phyloP scores from a whole-genome alignment of 2,329 filamentous ascomycete genomes.

The Aspergillus spinulosporus region DNA sequence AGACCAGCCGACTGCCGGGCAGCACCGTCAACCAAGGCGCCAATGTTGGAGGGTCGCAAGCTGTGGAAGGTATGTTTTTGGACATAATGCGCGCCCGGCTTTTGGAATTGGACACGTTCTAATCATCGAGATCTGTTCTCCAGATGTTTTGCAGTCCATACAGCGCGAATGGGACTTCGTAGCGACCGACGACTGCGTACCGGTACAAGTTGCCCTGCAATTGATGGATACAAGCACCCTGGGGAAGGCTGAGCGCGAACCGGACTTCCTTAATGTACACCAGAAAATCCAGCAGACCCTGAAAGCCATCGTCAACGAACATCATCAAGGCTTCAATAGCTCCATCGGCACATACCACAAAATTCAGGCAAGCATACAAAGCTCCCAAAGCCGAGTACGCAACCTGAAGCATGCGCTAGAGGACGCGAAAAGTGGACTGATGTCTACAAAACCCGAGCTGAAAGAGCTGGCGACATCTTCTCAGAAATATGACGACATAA shows the following conservation, averaged over 20 bases:
- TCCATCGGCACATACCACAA: conserved; percentile 99
- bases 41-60: conserved; percentile 29
- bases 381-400: conserved; percentile 82
- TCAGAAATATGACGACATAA: conserved; percentile 84
- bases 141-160: conserved; percentile 75
- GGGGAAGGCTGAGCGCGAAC: conserved; percentile 84
- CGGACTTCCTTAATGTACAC: conserved; percentile 79
- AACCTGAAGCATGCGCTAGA: conserved; percentile 79
- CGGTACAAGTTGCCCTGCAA: conserved; percentile 91
- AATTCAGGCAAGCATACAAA: conserved; percentile 89
- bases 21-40: conserved; percentile 24
- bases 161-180: conserved; percentile 89
- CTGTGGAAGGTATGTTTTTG: conserved; percentile 37
- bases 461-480: conserved; percentile 85
- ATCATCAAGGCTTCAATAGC: conserved; percentile 98
- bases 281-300: conserved; percentile 84
- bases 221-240: conserved; percentile 92
- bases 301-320: conserved; percentile 95
- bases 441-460: conserved; percentile 83
- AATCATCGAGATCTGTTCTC: neutral
- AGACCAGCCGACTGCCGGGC: conserved; percentile 23
- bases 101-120: neutral
- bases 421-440: conserved; percentile 76
- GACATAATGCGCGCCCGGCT: neutral
- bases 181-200: conserved; percentile 83